Evolutionary conservation across 2,329 filamentous ascomycete species (phyloP), one percentile per base, ranked within the genome.

Genomic region (Fusarium zealandicum): DNA sequence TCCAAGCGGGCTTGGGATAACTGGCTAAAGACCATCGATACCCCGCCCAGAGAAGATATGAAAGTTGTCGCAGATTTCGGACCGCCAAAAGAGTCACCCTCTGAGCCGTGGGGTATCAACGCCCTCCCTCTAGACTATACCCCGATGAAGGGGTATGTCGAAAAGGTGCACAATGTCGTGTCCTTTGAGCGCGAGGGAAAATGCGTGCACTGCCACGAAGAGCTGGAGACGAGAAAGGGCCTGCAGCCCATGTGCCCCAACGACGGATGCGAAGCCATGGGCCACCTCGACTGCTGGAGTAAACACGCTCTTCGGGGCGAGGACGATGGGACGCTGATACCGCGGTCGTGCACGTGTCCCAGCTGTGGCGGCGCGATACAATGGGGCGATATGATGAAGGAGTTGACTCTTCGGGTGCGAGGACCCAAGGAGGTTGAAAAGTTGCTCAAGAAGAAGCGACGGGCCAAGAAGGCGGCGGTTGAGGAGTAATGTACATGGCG

Each of bases 381-480:
- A 43, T 98, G 93, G 93, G 78, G 80, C 0, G 83, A 89, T 40
- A 84, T 97, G 75, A 89, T 96, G 76, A 93, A 87, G 69, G 93
- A 96, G 70, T 74, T 96, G 64, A 95, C 83, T 43, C 75, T 96
- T 41, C 82, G 93, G 27, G 78, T 84, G 30, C 82, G 90, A 18
- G 92, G 89, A 1, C 73, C 81, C 48, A 88, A 89, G 51, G 88
- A 92, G 61, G 76, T 93, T 1, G 82, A 86, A 33, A 85, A 85
- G 61, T 66, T 96, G 20, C 79, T 92, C 63, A 90, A 85, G 70
- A 77, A 75, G 64, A 77, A 72, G 51, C 69, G 72, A 31, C 52
- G 58, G 32, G 53, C 63, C 5, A 73, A 73, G 59, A 70, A 66
- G 59, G 38, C 54, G 12, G 50, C 46, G 17, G 55, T 44, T 46